A percentile compares a stretch with the other conserved stretches of the same genome.
Conservation (phyloP, 805 yeast species). For the Lachancea dasiensis region DNA sequence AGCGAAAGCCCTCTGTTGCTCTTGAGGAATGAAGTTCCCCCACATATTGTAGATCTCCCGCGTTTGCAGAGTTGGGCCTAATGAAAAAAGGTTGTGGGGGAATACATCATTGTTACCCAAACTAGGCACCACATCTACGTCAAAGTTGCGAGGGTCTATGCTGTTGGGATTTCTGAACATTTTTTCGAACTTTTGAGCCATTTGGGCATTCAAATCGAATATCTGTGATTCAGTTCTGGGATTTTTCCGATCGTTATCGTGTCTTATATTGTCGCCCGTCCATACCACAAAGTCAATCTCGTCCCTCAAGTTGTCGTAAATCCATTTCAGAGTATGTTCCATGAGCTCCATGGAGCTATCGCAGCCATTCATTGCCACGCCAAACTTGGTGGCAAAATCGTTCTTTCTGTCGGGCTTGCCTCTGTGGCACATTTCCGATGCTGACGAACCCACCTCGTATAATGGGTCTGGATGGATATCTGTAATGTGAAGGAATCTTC, state of each 20-base stretch:
- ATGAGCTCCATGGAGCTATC: constrained; percentile 65
- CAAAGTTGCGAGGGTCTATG: constrained; percentile 40
- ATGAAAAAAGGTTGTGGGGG: constrained; percentile 79
- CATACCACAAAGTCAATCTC: constrained; percentile 80
- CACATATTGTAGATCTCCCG: constrained; percentile 70
- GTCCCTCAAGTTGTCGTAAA: constrained; percentile 56
- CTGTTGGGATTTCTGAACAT: constrained; percentile 46
- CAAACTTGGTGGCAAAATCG: constrained; percentile 58
- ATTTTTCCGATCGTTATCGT: constrained; percentile 66
- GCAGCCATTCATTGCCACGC: constrained; percentile 72
- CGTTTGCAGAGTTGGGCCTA: constrained; percentile 87
- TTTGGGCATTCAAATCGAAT: constrained; percentile 57
- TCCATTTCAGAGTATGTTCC: constrained; percentile 61
- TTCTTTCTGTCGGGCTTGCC: constrained; percentile 20
- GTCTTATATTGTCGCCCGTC: constrained; percentile 89
- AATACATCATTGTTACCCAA: constrained; percentile 85
- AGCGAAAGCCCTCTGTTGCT: constrained; percentile 68
- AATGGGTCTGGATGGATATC: constrained; percentile 81
- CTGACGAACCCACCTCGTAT: constrained; percentile 47
- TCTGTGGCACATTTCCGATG: constrained; percentile 53
- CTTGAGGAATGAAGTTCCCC: constrained; percentile 67
- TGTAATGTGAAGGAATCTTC: constrained; percentile 78
- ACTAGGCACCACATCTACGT: constrained; percentile 56
- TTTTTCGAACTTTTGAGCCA: constrained; percentile 47
- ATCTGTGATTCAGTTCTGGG: constrained; percentile 75